Conservation (phyloP, 192 early-diverging fungal genomes). For the Allomyces macrogynus region DNA sequence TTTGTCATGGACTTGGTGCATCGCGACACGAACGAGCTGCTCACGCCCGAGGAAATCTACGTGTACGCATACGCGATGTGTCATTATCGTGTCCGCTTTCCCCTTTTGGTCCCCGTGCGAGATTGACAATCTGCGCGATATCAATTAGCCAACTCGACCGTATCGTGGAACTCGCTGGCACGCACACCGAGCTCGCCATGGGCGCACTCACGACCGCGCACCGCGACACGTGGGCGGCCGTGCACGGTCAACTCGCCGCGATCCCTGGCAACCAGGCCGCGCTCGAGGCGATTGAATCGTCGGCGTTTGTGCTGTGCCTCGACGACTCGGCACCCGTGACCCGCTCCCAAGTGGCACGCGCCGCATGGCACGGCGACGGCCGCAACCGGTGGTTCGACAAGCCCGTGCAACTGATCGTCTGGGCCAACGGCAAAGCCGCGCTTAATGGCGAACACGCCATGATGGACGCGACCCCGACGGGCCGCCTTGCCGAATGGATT, state of each 20-base stretch:
- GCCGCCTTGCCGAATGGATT: no score
- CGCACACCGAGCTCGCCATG: conserved; percentile 43
- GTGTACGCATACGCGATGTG: conserved; percentile 9
- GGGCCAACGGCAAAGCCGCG: conserved; percentile 91
- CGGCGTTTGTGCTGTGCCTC: conserved; percentile 75
- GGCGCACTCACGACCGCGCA: conserved; percentile 82
- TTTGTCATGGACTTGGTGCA: conserved; percentile 51
- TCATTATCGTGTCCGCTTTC: conserved; percentile 1
- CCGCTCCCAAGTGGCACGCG: conserved; percentile 62
- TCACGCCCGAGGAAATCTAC: conserved; percentile 69
- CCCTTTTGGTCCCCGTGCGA: not conserved
- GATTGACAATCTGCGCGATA: no score
- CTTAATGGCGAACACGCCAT: conserved; percentile 54
- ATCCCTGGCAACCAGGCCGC: conserved; percentile 46
- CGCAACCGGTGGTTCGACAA: conserved; percentile 97
- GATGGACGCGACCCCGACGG: conserved; percentile 31
- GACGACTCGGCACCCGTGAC: conserved; percentile 74
- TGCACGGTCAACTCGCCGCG: conserved; percentile 21
- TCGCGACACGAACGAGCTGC: conserved; percentile 45
- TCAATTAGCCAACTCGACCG: conserved; percentile 34
- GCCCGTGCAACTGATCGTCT: conserved; percentile 84
- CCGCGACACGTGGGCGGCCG: conserved; percentile 81
- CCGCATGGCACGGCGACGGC: conserved; percentile 90
- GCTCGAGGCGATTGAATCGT: conserved; percentile 64
- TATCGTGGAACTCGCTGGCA: conserved; percentile 50